These are phyloP conservation scores for Babesia ovis DNA, from an alignment of 169 alveolate genomes.

Conservation along the genomic window DNA sequence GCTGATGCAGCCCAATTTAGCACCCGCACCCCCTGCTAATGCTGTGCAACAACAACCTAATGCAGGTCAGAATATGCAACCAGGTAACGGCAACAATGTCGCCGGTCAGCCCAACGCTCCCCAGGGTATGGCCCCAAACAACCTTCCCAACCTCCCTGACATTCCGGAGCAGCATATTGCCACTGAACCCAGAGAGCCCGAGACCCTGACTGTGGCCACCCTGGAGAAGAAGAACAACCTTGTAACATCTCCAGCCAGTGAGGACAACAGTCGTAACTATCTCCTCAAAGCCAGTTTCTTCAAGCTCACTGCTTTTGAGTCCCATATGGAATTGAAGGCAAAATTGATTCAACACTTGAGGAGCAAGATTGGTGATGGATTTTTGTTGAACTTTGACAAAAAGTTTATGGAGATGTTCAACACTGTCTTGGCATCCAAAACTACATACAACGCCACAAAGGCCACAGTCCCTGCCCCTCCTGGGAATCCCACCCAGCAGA, in stretches of 20 bases:
- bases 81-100: neutral
- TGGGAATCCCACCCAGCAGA: neutral
- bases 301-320: neutral
- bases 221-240: neutral
- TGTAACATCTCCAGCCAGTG: neutral
- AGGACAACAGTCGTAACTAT: neutral
- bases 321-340: neutral
- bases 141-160: neutral
- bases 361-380: constrained; percentile 13
- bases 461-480: neutral
- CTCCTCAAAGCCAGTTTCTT: neutral
- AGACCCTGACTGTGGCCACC: neutral
- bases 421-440: neutral
- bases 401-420: neutral
- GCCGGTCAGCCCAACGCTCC: neutral
- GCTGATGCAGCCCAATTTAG: neutral
- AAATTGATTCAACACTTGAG: neutral
- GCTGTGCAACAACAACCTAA: neutral
- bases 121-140: neutral
- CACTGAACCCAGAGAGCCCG: neutral
- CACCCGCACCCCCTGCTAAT: neutral
- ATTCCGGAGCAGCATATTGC: neutral
- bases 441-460: neutral
- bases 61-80: neutral
- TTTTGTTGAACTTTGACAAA: neutral